phyloP scores from a whole-genome alignment of 306 rosid genomes.

The Rosa lucieae region DNA sequence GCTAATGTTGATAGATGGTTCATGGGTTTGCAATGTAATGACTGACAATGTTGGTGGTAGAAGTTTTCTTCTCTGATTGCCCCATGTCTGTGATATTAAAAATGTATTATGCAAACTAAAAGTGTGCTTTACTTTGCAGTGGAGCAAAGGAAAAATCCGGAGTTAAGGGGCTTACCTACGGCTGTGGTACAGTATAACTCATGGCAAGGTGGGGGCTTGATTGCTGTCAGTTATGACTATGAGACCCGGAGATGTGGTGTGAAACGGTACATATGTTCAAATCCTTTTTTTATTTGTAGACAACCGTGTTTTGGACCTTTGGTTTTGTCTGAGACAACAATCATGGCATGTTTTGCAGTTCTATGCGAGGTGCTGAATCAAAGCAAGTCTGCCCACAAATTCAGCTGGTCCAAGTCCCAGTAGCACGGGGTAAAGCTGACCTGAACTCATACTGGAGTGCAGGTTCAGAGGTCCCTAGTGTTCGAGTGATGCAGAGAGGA shows the following conservation, averaged over 20 bases:
- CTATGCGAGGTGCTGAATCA: no score
- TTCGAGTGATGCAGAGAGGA: no score
- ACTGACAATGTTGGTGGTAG: background rate
- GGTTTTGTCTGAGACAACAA: background rate
- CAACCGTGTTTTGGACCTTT: background rate
- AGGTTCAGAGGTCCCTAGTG: no score
- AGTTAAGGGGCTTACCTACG: slow-evolving; percentile 74
- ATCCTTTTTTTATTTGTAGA: background rate
- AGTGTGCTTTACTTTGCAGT: slow-evolving; percentile 40
- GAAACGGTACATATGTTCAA: slow-evolving; percentile 54
- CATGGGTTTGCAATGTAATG: background rate
- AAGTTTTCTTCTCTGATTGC: background rate
- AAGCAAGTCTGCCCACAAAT: no score
- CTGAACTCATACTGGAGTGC: no score
- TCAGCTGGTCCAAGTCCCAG: no score
- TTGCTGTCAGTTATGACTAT: slow-evolving; percentile 96
- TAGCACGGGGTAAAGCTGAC: no score
- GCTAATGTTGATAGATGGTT: background rate
- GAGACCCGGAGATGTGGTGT: slow-evolving; percentile 88
- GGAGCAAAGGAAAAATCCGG: slow-evolving; percentile 85
- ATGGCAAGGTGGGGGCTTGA: slow-evolving; percentile 86
- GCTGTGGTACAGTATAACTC: slow-evolving; percentile 94
- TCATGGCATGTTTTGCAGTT: background rate
- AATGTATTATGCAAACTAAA: background rate
- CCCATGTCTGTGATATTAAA: background rate